phyloP scores from a whole-genome alignment of 1,139 yeast genomes.

The Saccharomyces hybrid region DNA sequence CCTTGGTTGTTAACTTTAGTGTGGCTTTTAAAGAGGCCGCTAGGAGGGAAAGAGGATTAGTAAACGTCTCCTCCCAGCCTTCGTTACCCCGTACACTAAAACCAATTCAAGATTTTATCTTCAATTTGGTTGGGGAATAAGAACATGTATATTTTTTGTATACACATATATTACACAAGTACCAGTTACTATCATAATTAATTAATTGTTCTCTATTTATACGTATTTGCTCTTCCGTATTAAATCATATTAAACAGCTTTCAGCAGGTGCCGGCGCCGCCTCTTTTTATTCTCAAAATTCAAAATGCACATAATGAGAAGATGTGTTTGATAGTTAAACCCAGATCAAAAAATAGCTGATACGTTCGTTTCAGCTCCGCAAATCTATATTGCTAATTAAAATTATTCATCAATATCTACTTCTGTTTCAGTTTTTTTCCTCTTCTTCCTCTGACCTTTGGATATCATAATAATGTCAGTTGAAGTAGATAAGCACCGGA shows the following conservation, averaged over 20 bases:
- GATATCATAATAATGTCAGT: neutral
- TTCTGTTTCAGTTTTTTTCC: neutral
- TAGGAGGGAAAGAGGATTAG: neutral
- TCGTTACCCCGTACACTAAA: slow-evolving; percentile 21
- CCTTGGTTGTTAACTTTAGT: slow-evolving; percentile 64
- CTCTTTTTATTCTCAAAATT: neutral
- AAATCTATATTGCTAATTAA: neutral
- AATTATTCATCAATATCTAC: neutral
- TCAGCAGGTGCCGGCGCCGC: neutral
- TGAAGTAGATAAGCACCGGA: slow-evolving; percentile 11
- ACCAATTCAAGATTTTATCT: slow-evolving; percentile 28
- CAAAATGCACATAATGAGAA: neutral
- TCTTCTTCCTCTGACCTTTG: neutral
- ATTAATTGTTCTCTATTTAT: neutral
- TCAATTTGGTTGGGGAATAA: slow-evolving; percentile 4
- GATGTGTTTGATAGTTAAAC: neutral
- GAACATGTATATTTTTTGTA: neutral
- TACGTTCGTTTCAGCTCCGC: neutral
- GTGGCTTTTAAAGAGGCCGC: slow-evolving; percentile 45
- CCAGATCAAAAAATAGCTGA: neutral
- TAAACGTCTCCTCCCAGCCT: neutral
- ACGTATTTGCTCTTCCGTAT: neutral
- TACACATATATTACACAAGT: neutral
- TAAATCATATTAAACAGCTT: neutral
- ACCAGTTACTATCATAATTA: neutral